Conservation (phyloP, 2,329 filamentous ascomycete species). For the Gliomastix tumulicola region DNA sequence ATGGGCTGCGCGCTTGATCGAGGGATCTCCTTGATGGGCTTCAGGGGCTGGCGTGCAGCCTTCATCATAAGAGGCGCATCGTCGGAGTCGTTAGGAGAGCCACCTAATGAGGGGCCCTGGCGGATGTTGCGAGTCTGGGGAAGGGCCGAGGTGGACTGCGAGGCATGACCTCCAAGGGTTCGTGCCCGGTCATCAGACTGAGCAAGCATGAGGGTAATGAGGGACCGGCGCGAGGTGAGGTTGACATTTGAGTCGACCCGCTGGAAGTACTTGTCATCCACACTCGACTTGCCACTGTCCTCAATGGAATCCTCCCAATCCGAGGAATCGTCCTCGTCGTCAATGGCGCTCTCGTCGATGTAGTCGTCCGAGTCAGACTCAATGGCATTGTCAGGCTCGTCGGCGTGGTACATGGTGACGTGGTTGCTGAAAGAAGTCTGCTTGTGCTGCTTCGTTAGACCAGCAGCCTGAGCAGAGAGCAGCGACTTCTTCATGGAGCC, state of each 20-base stretch:
- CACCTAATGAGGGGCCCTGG: conserved; percentile 33
- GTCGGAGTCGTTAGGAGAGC: conserved; percentile 52
- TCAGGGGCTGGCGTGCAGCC: conserved; percentile 43
- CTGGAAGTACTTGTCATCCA: conserved; percentile 80
- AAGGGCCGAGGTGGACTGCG: conserved; percentile 63
- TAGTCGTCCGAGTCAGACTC: conserved; percentile 61
- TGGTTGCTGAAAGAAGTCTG: conserved; percentile 76
- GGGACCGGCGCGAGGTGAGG: conserved; percentile 75
- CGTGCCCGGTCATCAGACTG: conserved; percentile 63
- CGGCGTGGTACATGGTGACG: conserved; percentile 59
- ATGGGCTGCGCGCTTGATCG: conserved; percentile 71
- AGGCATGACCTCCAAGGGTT: conserved; percentile 60
- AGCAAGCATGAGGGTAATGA: conserved; percentile 82
- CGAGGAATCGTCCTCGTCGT: conserved; percentile 58
- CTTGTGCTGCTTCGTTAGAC: conserved; percentile 55
- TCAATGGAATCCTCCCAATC: conserved; percentile 64
- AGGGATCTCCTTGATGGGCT: conserved; percentile 55
- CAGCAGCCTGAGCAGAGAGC: conserved; percentile 33
- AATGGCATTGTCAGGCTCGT: conserved; percentile 46
- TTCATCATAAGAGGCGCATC: conserved; percentile 60
- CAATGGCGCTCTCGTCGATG: conserved; percentile 77
- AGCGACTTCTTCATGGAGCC: conserved; percentile 60
- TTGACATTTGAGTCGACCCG: conserved; percentile 85
- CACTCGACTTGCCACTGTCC: conserved; percentile 75
- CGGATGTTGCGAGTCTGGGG: conserved; percentile 50